Evolutionary conservation across 257 asterid species (phyloP).

Genomic region (Ligustrum vulgare): DNA sequence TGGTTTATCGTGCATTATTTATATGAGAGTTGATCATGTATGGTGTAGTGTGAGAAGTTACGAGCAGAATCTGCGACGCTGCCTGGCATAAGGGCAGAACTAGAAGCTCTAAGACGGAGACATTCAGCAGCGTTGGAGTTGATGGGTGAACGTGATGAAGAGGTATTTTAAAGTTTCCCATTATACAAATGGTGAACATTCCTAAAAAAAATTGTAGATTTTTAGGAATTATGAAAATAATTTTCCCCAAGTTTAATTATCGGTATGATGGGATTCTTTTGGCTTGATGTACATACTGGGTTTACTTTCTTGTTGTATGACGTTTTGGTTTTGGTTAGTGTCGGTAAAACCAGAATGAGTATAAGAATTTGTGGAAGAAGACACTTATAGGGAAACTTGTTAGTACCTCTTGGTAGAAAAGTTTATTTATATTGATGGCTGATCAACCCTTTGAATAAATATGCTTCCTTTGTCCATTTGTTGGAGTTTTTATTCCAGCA

Average conservation of each 20-base stretch:
- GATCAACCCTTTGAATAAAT: background rate
- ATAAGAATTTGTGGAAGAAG: background rate
- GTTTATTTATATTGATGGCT: background rate
- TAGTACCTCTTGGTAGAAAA: background rate
- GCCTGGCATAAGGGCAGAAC: slow-evolving; percentile 91
- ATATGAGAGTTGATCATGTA: slow-evolving; percentile 8
- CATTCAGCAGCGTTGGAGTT: slow-evolving; percentile 95
- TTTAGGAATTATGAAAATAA: background rate
- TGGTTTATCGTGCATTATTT: slow-evolving; percentile 6
- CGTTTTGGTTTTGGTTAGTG: background rate
- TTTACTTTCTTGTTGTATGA: background rate
- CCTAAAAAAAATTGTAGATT: slow-evolving; percentile 4
- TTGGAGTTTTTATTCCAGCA: background rate
- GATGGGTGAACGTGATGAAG: slow-evolving; percentile 99
- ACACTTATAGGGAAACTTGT: background rate
- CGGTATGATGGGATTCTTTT: background rate
- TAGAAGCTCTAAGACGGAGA: slow-evolving; percentile 89
- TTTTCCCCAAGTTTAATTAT: background rate
- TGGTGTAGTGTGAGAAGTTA: slow-evolving; percentile 78
- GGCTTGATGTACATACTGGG: background rate
- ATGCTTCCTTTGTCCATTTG: background rate
- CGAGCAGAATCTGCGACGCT: slow-evolving; percentile 70
- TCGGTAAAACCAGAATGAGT: background rate
- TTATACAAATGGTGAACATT: background rate
- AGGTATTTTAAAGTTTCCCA: slow-evolving; percentile 46